These are phyloP conservation scores for Pezicula rhizophila DNA, from an alignment of 2,329 filamentous ascomycete genomes.

Conservation along the genomic window DNA sequence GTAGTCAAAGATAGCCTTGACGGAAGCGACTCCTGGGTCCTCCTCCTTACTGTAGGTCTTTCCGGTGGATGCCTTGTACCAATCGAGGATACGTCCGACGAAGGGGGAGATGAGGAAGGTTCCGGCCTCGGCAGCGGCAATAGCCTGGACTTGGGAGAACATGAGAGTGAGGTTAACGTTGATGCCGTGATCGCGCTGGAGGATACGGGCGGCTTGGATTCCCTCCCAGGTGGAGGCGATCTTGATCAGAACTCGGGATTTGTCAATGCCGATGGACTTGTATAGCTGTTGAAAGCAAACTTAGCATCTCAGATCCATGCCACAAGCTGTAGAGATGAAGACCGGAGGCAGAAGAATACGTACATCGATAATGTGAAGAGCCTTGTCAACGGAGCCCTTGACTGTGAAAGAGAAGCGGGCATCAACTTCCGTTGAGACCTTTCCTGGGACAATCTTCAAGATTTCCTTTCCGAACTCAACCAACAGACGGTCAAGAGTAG, in stretches of 20 bases:
- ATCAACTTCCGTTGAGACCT: conserved; percentile 98
- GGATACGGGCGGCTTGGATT: conserved; percentile 96
- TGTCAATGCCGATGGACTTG: conserved; percentile 83
- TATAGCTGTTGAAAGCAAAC: conserved; percentile 63
- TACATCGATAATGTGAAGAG: conserved; percentile 93
- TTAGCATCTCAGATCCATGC: not conserved
- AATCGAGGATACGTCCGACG: conserved; percentile 98
- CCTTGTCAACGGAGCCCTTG: conserved; percentile 88
- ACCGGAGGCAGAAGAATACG: conserved; percentile 26
- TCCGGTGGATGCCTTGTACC: conserved; percentile 96
- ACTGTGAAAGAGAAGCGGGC: conserved; percentile 94
- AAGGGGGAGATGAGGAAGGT: conserved; percentile 99
- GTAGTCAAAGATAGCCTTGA: conserved; percentile 97
- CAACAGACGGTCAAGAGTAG: conserved; percentile 84
- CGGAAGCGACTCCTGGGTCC: conserved; percentile 93
- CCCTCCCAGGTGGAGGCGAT: conserved; percentile 98
- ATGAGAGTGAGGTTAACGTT: conserved; percentile 99
- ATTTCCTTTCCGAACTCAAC: conserved; percentile 99
- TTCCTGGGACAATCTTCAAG: conserved; percentile 91
- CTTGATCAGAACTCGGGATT: conserved; percentile 97
- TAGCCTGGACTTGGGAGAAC: conserved; percentile 94
- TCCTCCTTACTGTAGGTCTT: conserved; percentile 85
- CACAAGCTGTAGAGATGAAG: not conserved
- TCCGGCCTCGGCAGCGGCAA: conserved; percentile 88
- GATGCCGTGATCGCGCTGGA: conserved; percentile 91